These are phyloP conservation scores for Penicillium psychrosexuale DNA, from an alignment of 2,329 filamentous ascomycete species.

Conservation along the genomic window DNA sequence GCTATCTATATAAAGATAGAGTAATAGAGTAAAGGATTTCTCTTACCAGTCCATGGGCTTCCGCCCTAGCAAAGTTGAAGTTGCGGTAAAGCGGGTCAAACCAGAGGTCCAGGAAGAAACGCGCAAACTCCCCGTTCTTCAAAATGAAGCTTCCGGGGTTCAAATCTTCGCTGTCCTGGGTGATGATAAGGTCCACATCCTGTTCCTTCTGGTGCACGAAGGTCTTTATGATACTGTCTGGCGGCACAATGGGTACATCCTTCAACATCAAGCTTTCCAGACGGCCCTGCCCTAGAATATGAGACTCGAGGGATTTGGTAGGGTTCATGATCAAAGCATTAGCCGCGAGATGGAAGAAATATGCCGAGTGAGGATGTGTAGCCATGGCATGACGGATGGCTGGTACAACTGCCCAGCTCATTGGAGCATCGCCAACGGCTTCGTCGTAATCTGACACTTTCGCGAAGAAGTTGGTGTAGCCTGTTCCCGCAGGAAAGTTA, in stretches of 20 bases:
- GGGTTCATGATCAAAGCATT: slow-evolving; percentile 88
- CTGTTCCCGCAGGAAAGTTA: slow-evolving; percentile 45
- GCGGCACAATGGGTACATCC: slow-evolving; percentile 82
- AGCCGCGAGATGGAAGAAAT: slow-evolving; percentile 83
- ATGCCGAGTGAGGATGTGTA: slow-evolving; percentile 70
- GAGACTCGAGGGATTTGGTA: slow-evolving; percentile 62
- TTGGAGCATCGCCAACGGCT: slow-evolving; percentile 41
- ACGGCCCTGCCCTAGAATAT: slow-evolving; percentile 64
- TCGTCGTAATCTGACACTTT: slow-evolving; percentile 68
- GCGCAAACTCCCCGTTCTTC: slow-evolving; percentile 81
- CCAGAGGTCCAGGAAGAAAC: slow-evolving; percentile 92
- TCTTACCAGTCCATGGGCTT: slow-evolving; percentile 81
- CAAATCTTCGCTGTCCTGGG: slow-evolving; percentile 79
- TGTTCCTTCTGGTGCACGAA: slow-evolving; percentile 75
- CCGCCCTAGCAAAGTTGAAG: slow-evolving; percentile 96
- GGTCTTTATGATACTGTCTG: slow-evolving; percentile 95
- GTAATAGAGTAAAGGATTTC: neutral
- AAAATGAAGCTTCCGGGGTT: slow-evolving; percentile 75
- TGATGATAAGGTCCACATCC: slow-evolving; percentile 76
- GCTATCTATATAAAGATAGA: neutral
- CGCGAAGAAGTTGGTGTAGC: slow-evolving; percentile 82
- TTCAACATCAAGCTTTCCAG: slow-evolving; percentile 79
- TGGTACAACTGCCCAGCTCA: slow-evolving; percentile 65
- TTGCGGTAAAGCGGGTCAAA: slow-evolving; percentile 89
- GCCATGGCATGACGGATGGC: slow-evolving; percentile 87